Conservation (phyloP, 768 basidiomycete species). For the Leccinum aurantiacum region DNA sequence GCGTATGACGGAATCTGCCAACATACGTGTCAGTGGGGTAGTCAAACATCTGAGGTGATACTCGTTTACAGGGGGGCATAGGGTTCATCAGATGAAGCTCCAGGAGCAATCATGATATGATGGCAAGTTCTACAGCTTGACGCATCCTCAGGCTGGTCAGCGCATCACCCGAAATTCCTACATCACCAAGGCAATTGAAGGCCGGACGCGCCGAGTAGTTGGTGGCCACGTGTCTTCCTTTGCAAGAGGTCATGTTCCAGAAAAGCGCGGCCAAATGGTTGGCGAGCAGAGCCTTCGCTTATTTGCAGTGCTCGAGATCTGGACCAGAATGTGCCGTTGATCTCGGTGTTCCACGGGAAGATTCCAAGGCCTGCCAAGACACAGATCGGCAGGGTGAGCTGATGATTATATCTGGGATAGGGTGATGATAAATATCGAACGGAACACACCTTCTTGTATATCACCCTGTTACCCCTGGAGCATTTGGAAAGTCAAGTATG, state of each 20-base stretch:
- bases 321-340: background rate
- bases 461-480: background rate
- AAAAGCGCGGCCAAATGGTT: background rate
- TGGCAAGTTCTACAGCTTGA: background rate
- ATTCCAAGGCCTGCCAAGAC: conserved; percentile 4
- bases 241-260: background rate
- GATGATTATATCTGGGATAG: background rate
- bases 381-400: background rate
- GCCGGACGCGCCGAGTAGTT: background rate
- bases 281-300: background rate
- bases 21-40: background rate
- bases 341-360: conserved; percentile 1
- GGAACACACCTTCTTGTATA: background rate
- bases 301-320: background rate
- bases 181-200: background rate
- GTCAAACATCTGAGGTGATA: background rate
- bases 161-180: background rate
- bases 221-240: background rate
- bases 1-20: too few relatives aligned
- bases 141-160: background rate
- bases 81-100: background rate
- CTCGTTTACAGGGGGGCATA: background rate
- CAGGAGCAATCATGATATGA: background rate
- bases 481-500: background rate
- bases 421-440: background rate